phyloP scores from a whole-genome alignment of 2,329 filamentous ascomycete genomes.

The Fusarium anguioides region DNA sequence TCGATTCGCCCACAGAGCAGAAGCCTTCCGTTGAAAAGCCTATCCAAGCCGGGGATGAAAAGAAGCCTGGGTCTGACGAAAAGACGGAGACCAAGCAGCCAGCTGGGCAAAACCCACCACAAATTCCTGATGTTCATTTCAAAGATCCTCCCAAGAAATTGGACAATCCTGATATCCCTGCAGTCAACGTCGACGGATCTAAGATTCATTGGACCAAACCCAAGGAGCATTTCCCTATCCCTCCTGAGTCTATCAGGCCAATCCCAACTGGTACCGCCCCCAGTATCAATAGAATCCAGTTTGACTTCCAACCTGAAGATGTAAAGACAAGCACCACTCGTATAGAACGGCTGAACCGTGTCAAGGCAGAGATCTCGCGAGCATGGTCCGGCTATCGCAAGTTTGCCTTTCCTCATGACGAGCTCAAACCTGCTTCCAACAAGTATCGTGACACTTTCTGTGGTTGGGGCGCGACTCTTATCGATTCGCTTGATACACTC shows the following conservation, averaged over 20 bases:
- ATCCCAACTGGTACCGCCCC: conserved; percentile 79
- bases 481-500: conserved; percentile 84
- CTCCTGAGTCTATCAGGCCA: conserved; percentile 74
- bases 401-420: conserved; percentile 87
- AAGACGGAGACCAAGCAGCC: conserved; percentile 9
- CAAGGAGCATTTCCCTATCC: conserved; percentile 81
- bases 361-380: conserved; percentile 79
- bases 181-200: conserved; percentile 26
- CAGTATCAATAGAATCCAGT: conserved; percentile 80
- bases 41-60: conserved; percentile 6
- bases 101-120: conserved; percentile 22
- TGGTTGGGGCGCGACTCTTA: conserved; percentile 88
- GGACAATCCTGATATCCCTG: conserved; percentile 29
- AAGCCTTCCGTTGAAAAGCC: conserved; percentile 19
- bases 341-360: conserved; percentile 69
- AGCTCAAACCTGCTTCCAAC: conserved; percentile 79
- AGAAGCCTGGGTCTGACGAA: conserved; percentile 3
- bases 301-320: conserved; percentile 75
- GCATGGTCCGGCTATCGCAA: conserved; percentile 86
- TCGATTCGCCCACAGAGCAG: conserved; percentile 9
- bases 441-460: conserved; percentile 83
- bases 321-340: conserved; percentile 70
- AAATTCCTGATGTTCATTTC: conserved; percentile 41
- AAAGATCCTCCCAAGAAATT: conserved; percentile 45
- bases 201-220: conserved; percentile 78